Evolutionary conservation across 768 basidiomycete species (phyloP), one percentile per base, ranked within the genome.

Genomic region (Trametopsis cervina): DNA sequence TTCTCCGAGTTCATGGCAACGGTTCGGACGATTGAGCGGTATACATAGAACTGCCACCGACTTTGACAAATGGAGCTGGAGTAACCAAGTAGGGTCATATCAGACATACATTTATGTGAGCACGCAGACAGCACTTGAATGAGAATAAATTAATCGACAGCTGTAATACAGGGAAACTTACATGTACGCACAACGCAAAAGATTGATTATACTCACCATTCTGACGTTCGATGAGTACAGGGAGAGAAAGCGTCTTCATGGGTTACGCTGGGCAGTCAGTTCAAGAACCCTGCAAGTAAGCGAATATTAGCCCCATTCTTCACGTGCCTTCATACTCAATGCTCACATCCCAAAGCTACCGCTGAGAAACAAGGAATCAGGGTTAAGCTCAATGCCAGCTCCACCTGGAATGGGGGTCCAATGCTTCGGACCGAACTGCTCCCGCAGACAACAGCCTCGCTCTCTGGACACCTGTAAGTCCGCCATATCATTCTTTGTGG

Each of bases 101-200:
- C 63, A 63, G 54, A 63, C 61, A 45, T 66, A 66, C 52, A 66
- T 66, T 47, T 61, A 66, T 51, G 64, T 62, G 18, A 53, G 56
- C 26, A 23, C 26, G n/a, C n/a, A n/a, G n/a, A n/a, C n/a, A n/a
- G n/a, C n/a, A n/a, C n/a, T n/a, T n/a, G n/a, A n/a, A n/a, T 7
- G 50, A 54, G n/a, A 20, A 27, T 11, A 54, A 50, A 56, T 37
- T 58, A 40, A 51, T 46, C 42, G 36, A 46, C 15, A 49, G 25
- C 12, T n/a, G 18, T 22, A 39, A 3, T 21, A 22, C 24, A 56
- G 55, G 55, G 55, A 1, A 56, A 56, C 24, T 46, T 49, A 6
- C 52, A 54, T 39, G 55, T 56, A 46, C 11, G 55, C 17, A 22
- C 20, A 18, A 15, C 4, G 18, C 17, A 15, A 21, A 15, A 13